Evolutionary conservation across 2,329 filamentous ascomycete species (phyloP), one percentile per base, ranked within the genome.

Genomic region (Pseudocercospora musae): DNA sequence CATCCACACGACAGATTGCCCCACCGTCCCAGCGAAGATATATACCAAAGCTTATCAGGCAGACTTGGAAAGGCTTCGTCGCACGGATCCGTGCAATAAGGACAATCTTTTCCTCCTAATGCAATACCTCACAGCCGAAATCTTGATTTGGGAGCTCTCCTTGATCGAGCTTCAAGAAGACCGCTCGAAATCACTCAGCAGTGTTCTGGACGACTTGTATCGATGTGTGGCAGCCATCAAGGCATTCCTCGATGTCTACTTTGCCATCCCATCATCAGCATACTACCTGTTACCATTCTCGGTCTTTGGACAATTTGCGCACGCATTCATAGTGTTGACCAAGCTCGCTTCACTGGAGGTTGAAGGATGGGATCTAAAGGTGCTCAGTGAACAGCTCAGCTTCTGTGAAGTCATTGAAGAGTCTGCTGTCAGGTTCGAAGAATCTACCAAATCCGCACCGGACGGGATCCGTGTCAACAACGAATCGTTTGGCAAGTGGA

Each of bases 401-500:
- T 73, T 71, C 55, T 37, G 49, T 2, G 31, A 57, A 9, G 63
- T 68, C 15, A 62, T 72, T 13, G 72, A 72, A 7, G 60, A 66
- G 50, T 60, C 66, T 21, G 65, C 68, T 1, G 25, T 48, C 11
- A 59, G 60, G 3, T 73, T 70, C 60, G 70, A 72, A 21, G 64
- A 62, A 37, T 58, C 67, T 9, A 33, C 57, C 0, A 60, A 62
- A 13, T 59, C 60, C 1, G 55, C 62, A 2, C 65, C 68, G 4
- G 72, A 73, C 31, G 72, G 71, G 7, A 59, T 72, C 9, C 42
- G 53, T 1, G 55, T 73, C 59, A 65, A 70, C 31, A 73, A 73
- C 56, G 68, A 73, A 13, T 62, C 64, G n/a, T 73, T 74, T 59
- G 57, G 49, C n/a, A 70, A 70, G 48, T 74, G 72, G 72, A 64